Conservation (phyloP, 345 rosid species). For the Turritis glabra region DNA sequence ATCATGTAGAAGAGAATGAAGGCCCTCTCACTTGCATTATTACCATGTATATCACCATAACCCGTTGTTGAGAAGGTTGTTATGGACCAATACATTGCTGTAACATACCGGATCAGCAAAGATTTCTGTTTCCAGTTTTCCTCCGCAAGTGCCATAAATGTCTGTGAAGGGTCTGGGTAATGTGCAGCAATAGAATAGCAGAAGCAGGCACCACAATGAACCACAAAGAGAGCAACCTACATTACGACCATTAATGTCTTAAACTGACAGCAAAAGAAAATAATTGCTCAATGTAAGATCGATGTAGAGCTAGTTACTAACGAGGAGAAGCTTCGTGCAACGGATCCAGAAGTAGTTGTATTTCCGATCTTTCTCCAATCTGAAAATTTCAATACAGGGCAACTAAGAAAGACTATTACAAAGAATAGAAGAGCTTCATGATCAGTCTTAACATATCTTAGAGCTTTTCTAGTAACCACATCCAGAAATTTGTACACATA, state of each 20-base stretch:
- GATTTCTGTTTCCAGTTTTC: conserved; percentile 38
- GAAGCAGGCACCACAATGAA: conserved; percentile 78
- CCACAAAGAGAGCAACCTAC: conserved; percentile 76
- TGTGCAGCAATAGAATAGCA: conserved; percentile 57
- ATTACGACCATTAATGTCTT: conserved; percentile 14
- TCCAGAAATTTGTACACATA: neutral
- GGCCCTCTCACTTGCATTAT: conserved; percentile 61
- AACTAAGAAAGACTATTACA: neutral
- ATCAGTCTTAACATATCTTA: too few relatives aligned
- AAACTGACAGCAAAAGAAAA: neutral
- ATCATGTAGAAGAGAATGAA: conserved; percentile 66
- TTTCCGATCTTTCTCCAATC: conserved; percentile 78
- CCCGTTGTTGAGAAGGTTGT: conserved; percentile 86
- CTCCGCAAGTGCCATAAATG: conserved; percentile 64
- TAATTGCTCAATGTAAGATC: neutral
- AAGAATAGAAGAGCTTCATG: neutral
- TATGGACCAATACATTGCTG: conserved; percentile 79
- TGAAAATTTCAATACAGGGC: conserved; percentile 25
- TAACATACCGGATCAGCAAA: conserved; percentile 51
- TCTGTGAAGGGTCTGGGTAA: conserved; percentile 46
- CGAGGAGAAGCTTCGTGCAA: conserved; percentile 61
- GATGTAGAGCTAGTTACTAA: conserved; percentile 45
- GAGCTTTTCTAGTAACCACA: neutral
- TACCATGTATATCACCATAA: conserved; percentile 86
- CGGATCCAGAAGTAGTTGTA: conserved; percentile 69